Evolutionary conservation across 23 red algal species (phyloP).

Genomic region (Gracilaria domingensis): DNA sequence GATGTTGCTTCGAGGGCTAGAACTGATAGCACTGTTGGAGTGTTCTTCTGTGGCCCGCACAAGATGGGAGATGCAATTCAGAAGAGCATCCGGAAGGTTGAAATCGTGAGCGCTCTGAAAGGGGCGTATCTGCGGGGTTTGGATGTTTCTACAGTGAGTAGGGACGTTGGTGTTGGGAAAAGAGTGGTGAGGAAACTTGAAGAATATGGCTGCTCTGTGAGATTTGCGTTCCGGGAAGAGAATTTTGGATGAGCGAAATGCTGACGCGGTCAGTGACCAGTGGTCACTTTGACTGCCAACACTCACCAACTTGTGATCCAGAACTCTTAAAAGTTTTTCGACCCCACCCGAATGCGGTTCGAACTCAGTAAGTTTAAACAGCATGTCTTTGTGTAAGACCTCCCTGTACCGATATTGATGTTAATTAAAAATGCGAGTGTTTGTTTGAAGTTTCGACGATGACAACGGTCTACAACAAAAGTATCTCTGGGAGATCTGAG

Average conservation of each 20-base stretch:
- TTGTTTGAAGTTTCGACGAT: too few relatives aligned
- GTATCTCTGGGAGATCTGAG: too few relatives aligned
- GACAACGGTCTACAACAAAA: too few relatives aligned
- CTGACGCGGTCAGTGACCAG: too few relatives aligned
- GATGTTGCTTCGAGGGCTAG: conserved; percentile 43
- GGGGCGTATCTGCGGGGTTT: conserved; percentile 41
- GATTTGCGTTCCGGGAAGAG: conserved; percentile 64
- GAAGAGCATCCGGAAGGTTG: conserved; percentile 40
- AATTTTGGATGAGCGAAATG: conserved; percentile 54
- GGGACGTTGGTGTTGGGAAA: conserved; percentile 41
- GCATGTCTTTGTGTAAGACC: too few relatives aligned
- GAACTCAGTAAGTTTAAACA: too few relatives aligned
- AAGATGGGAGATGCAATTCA: conserved; percentile 64
- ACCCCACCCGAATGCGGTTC: too few relatives aligned
- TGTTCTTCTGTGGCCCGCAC: conserved; percentile 72
- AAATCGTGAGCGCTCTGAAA: conserved; percentile 34
- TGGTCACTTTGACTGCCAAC: too few relatives aligned
- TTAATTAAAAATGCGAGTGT: too few relatives aligned
- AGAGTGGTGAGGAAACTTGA: conserved; percentile 20
- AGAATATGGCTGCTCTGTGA: conserved; percentile 23
- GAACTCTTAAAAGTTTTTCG: too few relatives aligned
- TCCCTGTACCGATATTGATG: too few relatives aligned
- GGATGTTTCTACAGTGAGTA: conserved; percentile 18
- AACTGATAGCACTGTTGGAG: conserved; percentile 46
- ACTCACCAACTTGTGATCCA: too few relatives aligned